Base-by-base conservation (phyloP, 805 yeast species). In the Kurtzmaniella fragi region DNA sequence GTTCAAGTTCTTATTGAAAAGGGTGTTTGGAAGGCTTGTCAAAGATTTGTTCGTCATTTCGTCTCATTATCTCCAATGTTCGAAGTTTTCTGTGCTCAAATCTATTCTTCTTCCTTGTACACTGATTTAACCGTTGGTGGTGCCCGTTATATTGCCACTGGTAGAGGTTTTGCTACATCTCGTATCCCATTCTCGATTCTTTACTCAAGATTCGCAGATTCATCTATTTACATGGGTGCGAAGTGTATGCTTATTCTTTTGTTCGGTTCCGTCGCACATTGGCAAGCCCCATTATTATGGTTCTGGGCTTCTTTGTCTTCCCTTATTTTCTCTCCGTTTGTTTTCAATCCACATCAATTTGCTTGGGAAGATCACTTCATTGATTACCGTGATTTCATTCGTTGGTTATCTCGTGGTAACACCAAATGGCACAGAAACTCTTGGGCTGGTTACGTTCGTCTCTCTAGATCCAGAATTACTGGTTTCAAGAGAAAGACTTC, bases 331-430 rank as follows among this genome's bases (percentile, higher is more conserved):
- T 83, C 98, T 35, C 99, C 99, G 55, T 89, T 91, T 63, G 58
- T 93, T 44, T 93, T 88, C 79, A 93, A 93, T 69, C 99, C 99
- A 35, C 97, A 91, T 69, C 98, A 93, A 72, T 93, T 90, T 64
- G 80, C 96, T 37, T 84, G 95, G 90, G 85, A 82, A 60, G 97
- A 90, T 67, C 91, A 84, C 78, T 88, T 91, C 68, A 80, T 91
- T 61, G 99, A 93, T 64, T 93, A 93, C 77, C 80, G 96, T 64
- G 95, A 88, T 59, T 93, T 78, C 67, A 82, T 90, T 56, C 78
- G 87, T 70, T 84, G 95, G 95, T 70, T 84, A 56, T 79, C 88
- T n/a, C 81, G 93, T 73, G 95, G 95, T 76, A 84, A 84, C 69
- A 80, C 84, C 52, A 82, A 83, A 61, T 84, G 87, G 82, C 91